These are phyloP conservation scores for Globisporangium middletonii DNA, from an alignment of 352 stramenopile species.

Conservation along the genomic window DNA sequence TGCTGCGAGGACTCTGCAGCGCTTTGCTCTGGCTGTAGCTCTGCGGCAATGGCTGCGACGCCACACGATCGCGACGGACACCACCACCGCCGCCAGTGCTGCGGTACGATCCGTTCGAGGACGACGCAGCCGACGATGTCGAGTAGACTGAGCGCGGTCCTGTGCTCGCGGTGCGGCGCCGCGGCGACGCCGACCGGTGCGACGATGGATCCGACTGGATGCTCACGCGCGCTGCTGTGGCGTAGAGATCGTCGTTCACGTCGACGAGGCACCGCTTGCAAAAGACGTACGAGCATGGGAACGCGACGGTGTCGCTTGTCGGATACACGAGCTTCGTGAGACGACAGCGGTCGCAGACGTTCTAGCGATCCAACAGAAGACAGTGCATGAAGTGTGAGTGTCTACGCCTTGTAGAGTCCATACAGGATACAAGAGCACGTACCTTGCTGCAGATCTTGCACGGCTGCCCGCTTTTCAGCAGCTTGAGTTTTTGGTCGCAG, in stretches of 20 bases:
- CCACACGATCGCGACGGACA: background rate
- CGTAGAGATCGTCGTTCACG: constrained; percentile 36
- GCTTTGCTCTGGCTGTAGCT: constrained; percentile 6
- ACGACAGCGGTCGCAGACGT: constrained; percentile 57
- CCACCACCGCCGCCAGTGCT: constrained; percentile 9
- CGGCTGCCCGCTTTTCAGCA: constrained; percentile 38
- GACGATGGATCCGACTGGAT: constrained; percentile 40
- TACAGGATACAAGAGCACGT: background rate
- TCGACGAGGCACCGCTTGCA: constrained; percentile 51
- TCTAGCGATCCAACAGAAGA: constrained; percentile 9
- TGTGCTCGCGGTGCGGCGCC: constrained; percentile 6
- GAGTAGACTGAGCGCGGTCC: constrained; percentile 10
- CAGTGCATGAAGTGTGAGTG: too few relatives aligned
- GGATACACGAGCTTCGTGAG: constrained; percentile 56
- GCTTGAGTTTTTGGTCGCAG: constrained; percentile 52
- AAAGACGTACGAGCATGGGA: constrained; percentile 50
- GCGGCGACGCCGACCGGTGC: constrained; percentile 14
- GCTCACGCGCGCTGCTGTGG: constrained; percentile 24
- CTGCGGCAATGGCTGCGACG: background rate
- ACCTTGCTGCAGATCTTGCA: constrained; percentile 64
- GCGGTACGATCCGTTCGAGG: constrained; percentile 12
- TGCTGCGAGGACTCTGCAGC: constrained; percentile 12
- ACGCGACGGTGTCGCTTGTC: constrained; percentile 34
- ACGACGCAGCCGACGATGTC: constrained; percentile 9
- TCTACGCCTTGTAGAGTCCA: too few relatives aligned